These are phyloP conservation scores for Biscogniauxia mediterranea DNA, from an alignment of 2,329 filamentous ascomycete species.

Conservation along the genomic window DNA sequence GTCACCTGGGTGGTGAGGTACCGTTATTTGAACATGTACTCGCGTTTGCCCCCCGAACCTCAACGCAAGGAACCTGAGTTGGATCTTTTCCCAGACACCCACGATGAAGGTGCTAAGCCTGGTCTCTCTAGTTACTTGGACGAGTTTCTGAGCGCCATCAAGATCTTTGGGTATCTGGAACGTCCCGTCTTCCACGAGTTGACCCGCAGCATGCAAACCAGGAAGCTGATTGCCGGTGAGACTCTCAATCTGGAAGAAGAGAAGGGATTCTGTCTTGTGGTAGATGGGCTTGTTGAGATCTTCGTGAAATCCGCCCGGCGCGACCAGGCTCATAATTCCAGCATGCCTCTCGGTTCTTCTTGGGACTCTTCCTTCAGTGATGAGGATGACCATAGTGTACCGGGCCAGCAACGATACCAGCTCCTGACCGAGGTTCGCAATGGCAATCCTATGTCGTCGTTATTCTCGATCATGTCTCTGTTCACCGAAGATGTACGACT, in stretches of 20 bases:
- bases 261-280: conserved; percentile 95
- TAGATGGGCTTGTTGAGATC: conserved; percentile 94
- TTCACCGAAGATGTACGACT: conserved; percentile 95
- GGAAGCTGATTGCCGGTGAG: conserved; percentile 93
- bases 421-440: conserved; percentile 96
- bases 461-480: conserved; percentile 94
- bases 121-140: conserved; percentile 95
- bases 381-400: conserved; percentile 61
- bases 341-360: conserved; percentile 41
- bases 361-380: conserved; percentile 59
- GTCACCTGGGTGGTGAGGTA: conserved; percentile 94
- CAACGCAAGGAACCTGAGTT: conserved; percentile 94
- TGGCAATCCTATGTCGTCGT: conserved; percentile 94
- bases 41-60: conserved; percentile 86
- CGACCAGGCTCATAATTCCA: conserved; percentile 22
- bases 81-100: conserved; percentile 89
- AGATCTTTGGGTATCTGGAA: conserved; percentile 97
- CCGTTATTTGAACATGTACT: conserved; percentile 95
- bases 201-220: conserved; percentile 96
- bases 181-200: conserved; percentile 96
- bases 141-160: conserved; percentile 97
- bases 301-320: conserved; percentile 83
- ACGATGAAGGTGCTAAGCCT: conserved; percentile 85
- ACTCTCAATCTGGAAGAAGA: conserved; percentile 95
- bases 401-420: conserved; percentile 82